Evolutionary conservation across 805 yeast genomes (phyloP).

Genomic region (Saccharomycopsis sp.): DNA sequence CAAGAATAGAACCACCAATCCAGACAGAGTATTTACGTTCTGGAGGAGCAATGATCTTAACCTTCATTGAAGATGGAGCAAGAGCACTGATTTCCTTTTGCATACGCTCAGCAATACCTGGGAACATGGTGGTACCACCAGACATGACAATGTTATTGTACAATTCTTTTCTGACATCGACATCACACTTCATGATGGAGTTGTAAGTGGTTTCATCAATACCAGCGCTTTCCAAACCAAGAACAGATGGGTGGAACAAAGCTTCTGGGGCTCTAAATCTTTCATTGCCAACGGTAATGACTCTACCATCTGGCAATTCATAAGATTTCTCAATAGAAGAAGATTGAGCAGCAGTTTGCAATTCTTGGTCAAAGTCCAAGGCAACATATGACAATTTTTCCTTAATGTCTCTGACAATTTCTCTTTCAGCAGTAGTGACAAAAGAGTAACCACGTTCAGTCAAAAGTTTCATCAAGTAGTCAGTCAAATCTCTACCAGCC

Average conservation of each 20-base stretch:
- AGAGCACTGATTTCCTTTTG: constrained; percentile 99
- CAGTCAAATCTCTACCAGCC: constrained; percentile 99
- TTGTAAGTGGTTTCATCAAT: constrained; percentile 95
- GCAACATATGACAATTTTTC: constrained; percentile 99
- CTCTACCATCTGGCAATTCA: constrained; percentile 99
- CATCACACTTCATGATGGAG: constrained; percentile 97
- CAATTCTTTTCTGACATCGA: constrained; percentile 97
- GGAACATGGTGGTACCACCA: constrained; percentile 99
- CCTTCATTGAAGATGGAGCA: constrained; percentile 99
- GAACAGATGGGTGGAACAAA: constrained; percentile 77
- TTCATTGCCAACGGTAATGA: constrained; percentile 98
- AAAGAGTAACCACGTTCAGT: constrained; percentile 98
- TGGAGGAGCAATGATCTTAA: constrained; percentile 98
- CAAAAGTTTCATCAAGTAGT: constrained; percentile 96
- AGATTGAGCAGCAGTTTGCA: constrained; percentile 98
- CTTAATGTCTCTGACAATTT: constrained; percentile 71
- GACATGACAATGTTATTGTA: constrained; percentile 99
- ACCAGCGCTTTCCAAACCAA: constrained; percentile 89
- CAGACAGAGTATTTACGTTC: constrained; percentile 99
- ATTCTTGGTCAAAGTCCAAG: constrained; percentile 97
- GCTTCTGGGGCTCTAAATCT: constrained; percentile 99
- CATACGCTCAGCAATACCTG: constrained; percentile 99
- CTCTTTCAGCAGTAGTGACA: constrained; percentile 97
- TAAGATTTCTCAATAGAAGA: constrained; percentile 97
- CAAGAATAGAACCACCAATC: constrained; percentile 99